Evolutionary conservation across 768 basidiomycete species (phyloP), one percentile per base, ranked within the genome.

Genomic region (Podaxis sp.): DNA sequence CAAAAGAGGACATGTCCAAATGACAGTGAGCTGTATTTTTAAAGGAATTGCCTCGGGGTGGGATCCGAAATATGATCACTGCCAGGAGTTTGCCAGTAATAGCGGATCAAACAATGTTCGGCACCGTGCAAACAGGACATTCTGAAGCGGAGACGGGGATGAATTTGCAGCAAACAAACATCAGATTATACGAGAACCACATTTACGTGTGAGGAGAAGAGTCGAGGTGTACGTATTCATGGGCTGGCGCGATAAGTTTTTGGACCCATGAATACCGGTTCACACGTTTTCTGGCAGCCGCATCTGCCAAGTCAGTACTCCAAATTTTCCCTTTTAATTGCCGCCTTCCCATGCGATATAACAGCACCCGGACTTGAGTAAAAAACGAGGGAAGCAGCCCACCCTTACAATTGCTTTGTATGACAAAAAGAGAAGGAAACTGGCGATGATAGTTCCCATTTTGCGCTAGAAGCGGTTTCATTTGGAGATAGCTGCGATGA

Each of bases 61-160:
- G 26, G 51, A 59, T 48, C 42, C 39, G 51, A 52, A 2, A 33
- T 33, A 46, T 22, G 7, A 46, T 22, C 3, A 46, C 19, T 22
- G 19, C 44, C n/a, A 46, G 44, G 44, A n/a, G 26, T 24, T 36
- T 63, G 36, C 49, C 26, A 7, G 44, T 24, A 33, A 55, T 30
- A 61, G 33, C 61, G 61, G 61, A 63, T 63, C 61, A 63, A 53
- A 39, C 8, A 26, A n/a, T 40, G 24, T 38, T 63, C 61, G 55
- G 54, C 33, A 48, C 61, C 61, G 38, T 51, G 48, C 39, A 56
- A 28, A 36, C 17, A 4, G 19, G 36, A 36, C 28, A 12, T 17
- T 36, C 33, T 11, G 49, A 38, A 42, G 39, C 26, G 30, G 30
- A 55, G 4, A 52, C 12, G 22, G 24, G 36, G 13, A 49, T 53